Base-by-base conservation (phyloP, 2,329 filamentous ascomycete species). In the Penicillium glabrum region DNA sequence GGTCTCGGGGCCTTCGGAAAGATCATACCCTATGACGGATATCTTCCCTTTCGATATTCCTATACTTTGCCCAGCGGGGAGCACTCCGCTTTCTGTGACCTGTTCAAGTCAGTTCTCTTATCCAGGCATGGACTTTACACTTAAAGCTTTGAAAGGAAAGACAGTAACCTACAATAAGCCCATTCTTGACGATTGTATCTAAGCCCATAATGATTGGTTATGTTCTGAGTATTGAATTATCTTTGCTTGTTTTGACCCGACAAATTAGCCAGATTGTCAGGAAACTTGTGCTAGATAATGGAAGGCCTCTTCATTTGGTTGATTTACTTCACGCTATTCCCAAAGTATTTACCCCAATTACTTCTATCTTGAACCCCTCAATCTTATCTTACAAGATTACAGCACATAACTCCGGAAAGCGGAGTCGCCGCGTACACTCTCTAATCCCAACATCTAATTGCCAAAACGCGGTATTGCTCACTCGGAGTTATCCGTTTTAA, bases 31-130 rank as follows among this genome's bases (percentile, higher is more conserved):
- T 24, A 51, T 43, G 7, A 51, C 9, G 13, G 48, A 51, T 26
- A 51, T 51, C 7, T 51, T 51, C 14, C 23, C 48, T 10, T 51
- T 44, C 4, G 48, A 51, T 5, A 51, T 51, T 9, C 48, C 48
- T 10, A 51, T 51, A 16, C 39, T 37, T 44, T 51, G 48, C 7
- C 48, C 48, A 3, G 21, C 26, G 3, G 48, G 48, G 29, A 51
- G 48, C 35, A 51, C 48, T 16, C 48, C 48, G n/a, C 33, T 51
- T 29, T 51, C 48, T 14, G 48, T 51, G 21, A 51, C 33, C 48
- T 51, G 48, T 24, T 19, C 26, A 9, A 24, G 21, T 19, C 21
- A 21, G 39, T 23, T 24, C 3, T 16, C 21, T 13, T 23, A 16
- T 9, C 8, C 29, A 10, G 16, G 21, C 1, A 31, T 13, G 11